A percentile compares a stretch with the other conserved stretches of the same genome.
These are phyloP conservation scores for Chaetomium sp. DNA, from an alignment of 2,329 filamentous ascomycete species.

Conservation along the genomic window DNA sequence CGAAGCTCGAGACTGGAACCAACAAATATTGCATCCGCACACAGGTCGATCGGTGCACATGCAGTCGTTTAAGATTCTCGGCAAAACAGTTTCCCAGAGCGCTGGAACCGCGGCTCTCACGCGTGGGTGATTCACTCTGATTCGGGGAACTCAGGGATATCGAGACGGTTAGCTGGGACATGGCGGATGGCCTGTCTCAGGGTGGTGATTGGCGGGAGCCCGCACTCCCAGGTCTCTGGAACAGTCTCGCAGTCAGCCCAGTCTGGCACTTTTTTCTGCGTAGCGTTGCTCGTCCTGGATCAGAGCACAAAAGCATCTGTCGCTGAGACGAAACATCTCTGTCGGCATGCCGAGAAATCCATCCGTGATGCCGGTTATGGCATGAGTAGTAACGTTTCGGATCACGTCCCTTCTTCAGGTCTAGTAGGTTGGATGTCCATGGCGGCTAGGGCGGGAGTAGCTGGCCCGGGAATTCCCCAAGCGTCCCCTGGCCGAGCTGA, in stretches of 20 bases:
- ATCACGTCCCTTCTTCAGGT: neutral
- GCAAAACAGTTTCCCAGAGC: conserved; percentile 21
- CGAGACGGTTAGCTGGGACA: conserved; percentile 17
- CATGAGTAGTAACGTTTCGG: conserved; percentile 7
- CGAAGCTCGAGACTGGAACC: conserved; percentile 21
- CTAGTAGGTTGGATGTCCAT: neutral
- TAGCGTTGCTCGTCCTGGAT: conserved; percentile 4
- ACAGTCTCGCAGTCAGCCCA: conserved; percentile 20
- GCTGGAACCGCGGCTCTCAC: conserved; percentile 24
- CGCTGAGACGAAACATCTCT: neutral
- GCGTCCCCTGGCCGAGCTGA: neutral
- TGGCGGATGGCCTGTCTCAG: conserved; percentile 20
- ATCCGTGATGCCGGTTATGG: conserved; percentile 2
- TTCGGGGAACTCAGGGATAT: conserved; percentile 19
- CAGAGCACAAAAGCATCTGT: neutral
- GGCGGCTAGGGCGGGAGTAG: conserved; percentile 21
- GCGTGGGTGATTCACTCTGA: conserved; percentile 27
- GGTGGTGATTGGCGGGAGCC: conserved; percentile 27
- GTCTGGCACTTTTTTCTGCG: conserved; percentile 23
- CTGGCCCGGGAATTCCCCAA: conserved; percentile 1
- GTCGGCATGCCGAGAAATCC: neutral
- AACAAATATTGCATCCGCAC: conserved; percentile 10
- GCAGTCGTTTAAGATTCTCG: conserved; percentile 19
- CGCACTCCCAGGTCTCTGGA: conserved; percentile 17
- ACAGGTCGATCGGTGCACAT: conserved; percentile 18